These are phyloP conservation scores for Lentinula detonsa DNA, from an alignment of 768 basidiomycete genomes.

Conservation along the genomic window DNA sequence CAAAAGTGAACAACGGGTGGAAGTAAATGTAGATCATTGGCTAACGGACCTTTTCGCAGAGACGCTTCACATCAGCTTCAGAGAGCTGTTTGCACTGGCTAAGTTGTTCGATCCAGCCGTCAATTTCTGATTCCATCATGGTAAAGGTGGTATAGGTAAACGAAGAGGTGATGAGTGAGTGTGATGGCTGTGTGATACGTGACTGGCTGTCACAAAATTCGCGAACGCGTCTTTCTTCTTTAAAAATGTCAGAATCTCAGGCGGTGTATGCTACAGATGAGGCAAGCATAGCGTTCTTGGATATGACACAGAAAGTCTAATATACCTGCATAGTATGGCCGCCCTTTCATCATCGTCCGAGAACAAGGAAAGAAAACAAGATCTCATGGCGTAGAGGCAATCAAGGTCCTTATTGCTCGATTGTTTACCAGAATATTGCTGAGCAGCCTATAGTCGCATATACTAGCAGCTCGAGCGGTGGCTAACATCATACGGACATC, in stretches of 20 bases:
- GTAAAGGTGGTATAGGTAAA: not conserved
- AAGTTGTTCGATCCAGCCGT: slow-evolving; percentile 95
- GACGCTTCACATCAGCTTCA: slow-evolving; percentile 92
- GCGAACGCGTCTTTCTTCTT: slow-evolving; percentile 21
- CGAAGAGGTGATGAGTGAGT: not conserved
- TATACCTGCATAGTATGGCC: slow-evolving; percentile 60
- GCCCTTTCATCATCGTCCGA: slow-evolving; percentile 96
- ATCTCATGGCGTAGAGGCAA: slow-evolving; percentile 88
- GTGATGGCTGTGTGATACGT: not conserved
- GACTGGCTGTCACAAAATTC: not conserved
- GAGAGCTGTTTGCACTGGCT: slow-evolving; percentile 95
- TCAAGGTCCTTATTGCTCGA: slow-evolving; percentile 56
- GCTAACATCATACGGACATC: slow-evolving; percentile 94
- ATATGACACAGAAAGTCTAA: not conserved
- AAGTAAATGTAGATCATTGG: slow-evolving; percentile 11
- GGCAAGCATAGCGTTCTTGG: slow-evolving; percentile 29
- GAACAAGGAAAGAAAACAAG: slow-evolving; percentile 93
- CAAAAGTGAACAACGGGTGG: slow-evolving; percentile 11
- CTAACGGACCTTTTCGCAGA: slow-evolving; percentile 92
- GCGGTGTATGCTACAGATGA: slow-evolving; percentile 87
- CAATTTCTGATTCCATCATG: slow-evolving; percentile 72
- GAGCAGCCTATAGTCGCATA: slow-evolving; percentile 63
- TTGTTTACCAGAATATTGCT: slow-evolving; percentile 1
- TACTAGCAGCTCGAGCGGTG: slow-evolving; percentile 90
- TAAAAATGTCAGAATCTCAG: slow-evolving; percentile 38